Base-by-base conservation (phyloP, 2,329 filamentous ascomycete species). In the Periconia sp. region DNA sequence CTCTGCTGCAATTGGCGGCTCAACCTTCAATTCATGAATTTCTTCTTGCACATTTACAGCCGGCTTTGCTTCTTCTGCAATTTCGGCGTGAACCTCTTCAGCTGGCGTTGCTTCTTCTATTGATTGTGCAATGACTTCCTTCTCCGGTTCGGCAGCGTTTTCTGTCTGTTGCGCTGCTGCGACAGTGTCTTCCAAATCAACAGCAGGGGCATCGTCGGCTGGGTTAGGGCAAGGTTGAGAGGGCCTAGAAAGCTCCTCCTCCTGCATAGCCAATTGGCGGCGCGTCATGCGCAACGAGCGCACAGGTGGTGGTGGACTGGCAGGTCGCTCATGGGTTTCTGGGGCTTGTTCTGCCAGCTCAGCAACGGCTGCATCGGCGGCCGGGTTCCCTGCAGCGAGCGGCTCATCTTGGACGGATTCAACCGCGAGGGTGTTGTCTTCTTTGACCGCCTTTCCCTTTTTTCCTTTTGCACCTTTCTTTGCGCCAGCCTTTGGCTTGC, bases 181-280 rank as follows among this genome's bases (percentile, higher is more conserved):
- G 20, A 37, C 33, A 7, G 43, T 42, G 33, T 57, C 54, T 44
- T 50, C 47, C 14, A 45, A 35, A 18, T 50, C 30, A 37, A 60
- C 56, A 42, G 14, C 30, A 17, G 35, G 47, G 20, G 52, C 19
- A 40, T 62, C 53, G 30, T 55, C 45, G 33, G 61, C 49, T 30
- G 52, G 52, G 35, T 56, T 51, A 15, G 53, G 35, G n/a, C 45
- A 41, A n/a, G 50, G 56, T 19, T 52, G 55, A 47, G 67, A 63
- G 14, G 61, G 60, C 35, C 64, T 64, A 41, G 58, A 63, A 20
- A 63, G 52, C 18, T 68, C 62, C 54, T 72, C 69, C 41, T 72
- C 66, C 20, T 70, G 61, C 47, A 65, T 70, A 13, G 69, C 67
- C 52, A 73, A 52, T 55, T 73, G 70, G 41, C 71, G 68, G 45